A percentile compares a stretch with the other conserved stretches of the same genome.
Evolutionary conservation across 1,284 basidiomycete genomes (phyloP).

Genomic region (Pholiota adiposa): DNA sequence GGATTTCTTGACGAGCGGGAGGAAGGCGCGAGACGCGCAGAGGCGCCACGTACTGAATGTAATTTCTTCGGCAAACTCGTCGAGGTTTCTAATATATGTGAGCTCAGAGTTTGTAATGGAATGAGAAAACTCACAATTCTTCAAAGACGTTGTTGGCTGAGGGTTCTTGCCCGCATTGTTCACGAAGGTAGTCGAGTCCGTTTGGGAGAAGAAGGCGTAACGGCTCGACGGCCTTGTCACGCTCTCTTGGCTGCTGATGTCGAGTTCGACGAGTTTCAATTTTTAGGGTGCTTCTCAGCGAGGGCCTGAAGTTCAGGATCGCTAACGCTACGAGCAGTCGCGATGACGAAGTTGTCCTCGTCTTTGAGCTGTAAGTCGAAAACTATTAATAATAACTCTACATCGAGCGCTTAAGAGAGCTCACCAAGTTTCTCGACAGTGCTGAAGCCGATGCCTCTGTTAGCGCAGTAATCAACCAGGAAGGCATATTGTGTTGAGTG

Average conservation of each 20-base stretch:
- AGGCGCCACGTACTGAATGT: conserved; percentile 21
- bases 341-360: conserved; percentile 24
- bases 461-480: conserved; percentile 28
- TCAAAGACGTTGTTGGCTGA: conserved; percentile 22
- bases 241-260: conserved; percentile 20
- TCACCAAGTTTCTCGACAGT: conserved; percentile 22
- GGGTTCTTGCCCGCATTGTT: conserved; percentile 25
- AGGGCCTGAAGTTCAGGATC: conserved; percentile 16
- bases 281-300: conserved; percentile 11
- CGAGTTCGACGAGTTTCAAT: conserved; percentile 16
- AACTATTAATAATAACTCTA: neutral
- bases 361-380: conserved; percentile 21
- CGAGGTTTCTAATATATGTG: conserved; percentile 18
- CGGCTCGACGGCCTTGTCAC: conserved; percentile 20
- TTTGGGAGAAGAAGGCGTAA: conserved; percentile 20
- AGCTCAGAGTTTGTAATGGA: neutral
- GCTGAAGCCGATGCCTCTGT: conserved; percentile 25
- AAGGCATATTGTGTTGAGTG: conserved; percentile 16
- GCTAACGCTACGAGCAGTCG: conserved; percentile 20
- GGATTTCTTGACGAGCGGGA: neutral
- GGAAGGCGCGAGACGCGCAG: conserved; percentile 12
- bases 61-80: conserved; percentile 23
- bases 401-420: neutral
- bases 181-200: conserved; percentile 27
- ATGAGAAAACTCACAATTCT: conserved; percentile 20